Evolutionary conservation across 2,329 filamentous ascomycete species (phyloP).

Genomic region (Teratosphaeria nubilosa): DNA sequence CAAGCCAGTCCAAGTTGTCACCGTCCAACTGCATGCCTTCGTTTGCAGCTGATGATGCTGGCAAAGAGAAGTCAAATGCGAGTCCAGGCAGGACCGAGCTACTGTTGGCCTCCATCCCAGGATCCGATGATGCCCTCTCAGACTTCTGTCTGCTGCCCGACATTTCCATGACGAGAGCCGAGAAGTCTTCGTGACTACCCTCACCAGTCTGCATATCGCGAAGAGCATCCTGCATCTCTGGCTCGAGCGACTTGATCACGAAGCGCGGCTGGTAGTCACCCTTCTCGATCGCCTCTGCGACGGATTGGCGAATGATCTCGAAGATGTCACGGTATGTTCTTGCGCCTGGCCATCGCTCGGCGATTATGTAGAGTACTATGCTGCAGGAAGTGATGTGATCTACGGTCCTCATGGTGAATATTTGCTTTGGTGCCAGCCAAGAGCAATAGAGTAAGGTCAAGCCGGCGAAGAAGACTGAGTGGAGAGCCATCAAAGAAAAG

Average conservation of each 20-base stretch:
- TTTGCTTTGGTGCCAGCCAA: conserved; percentile 16
- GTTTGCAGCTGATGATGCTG: not conserved
- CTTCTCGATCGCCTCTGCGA: not conserved
- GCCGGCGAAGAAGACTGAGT: conserved; percentile 21
- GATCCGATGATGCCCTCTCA: not conserved
- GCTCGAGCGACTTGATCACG: not conserved
- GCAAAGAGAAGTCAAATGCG: not conserved
- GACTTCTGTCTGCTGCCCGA: not conserved
- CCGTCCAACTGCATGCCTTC: not conserved
- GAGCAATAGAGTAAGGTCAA: conserved; percentile 25
- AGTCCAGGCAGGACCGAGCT: not conserved
- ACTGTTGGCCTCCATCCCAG: not conserved
- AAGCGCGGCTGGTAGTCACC: not conserved
- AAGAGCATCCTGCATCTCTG: not conserved
- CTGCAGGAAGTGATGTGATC: conserved; percentile 21
- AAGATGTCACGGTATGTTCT: conserved; percentile 3
- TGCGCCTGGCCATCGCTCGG: conserved; percentile 10
- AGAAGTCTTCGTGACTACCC: not conserved
- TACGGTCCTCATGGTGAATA: conserved; percentile 13
- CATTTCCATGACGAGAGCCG: not conserved
- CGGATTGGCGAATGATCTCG: not conserved
- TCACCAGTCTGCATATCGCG: not conserved
- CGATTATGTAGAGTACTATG: conserved; percentile 11
- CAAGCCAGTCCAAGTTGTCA: not conserved
- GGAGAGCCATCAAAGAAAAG: conserved; percentile 22